Base-by-base conservation (phyloP, 768 basidiomycete species). In the Auriscalpium orientale region DNA sequence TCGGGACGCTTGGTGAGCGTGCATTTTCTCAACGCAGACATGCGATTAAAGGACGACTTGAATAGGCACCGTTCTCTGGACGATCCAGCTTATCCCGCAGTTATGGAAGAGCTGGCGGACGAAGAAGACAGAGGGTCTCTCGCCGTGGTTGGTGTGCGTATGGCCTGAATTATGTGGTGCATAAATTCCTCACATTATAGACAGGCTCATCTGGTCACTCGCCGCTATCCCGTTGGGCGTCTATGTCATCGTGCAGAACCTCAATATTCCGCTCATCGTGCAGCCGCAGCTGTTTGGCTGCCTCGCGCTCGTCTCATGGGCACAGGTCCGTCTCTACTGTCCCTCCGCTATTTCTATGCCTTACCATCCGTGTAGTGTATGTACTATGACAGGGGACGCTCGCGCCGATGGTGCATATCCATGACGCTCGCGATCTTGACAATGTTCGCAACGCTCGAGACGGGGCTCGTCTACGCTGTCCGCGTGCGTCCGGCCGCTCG, bases 231-330 rank as follows among this genome's bases (percentile, higher is more conserved):
- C 84, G 60, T 72, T 89, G 8, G 89, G 88, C n/a, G 73, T 80
- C 12, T 93, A 91, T 66, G 70, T 71, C 18, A 74, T 91, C 51
- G 69, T 82, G 0, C 83, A 87, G 59, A 68, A 80, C 53, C 67
- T 91, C 40, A 89, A 84, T 65, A 79, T 90, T 37, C 87, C 89
- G 0, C 76, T 91, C 44, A 84, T 87, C 46, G 56, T 85, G 2
- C 83, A 88, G 65, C 81, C 83, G 6, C 84, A 85, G 57, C 61
- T 83, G 1, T 87, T 91, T 64, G 80, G 79, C 0, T 70, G 79
- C 22, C 71, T 92, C 12, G 70, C 76, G 0, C 71, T 86, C 3
- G 60, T 85, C 11, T 84, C 83, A 2, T 87, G 84, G 81, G 76
- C 76, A 0, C 87, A 90, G 75, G 83, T 83, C 36, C 36, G 73